Base-by-base conservation (phyloP, 1,284 basidiomycete genomes). In the Meripilus lineatus region DNA sequence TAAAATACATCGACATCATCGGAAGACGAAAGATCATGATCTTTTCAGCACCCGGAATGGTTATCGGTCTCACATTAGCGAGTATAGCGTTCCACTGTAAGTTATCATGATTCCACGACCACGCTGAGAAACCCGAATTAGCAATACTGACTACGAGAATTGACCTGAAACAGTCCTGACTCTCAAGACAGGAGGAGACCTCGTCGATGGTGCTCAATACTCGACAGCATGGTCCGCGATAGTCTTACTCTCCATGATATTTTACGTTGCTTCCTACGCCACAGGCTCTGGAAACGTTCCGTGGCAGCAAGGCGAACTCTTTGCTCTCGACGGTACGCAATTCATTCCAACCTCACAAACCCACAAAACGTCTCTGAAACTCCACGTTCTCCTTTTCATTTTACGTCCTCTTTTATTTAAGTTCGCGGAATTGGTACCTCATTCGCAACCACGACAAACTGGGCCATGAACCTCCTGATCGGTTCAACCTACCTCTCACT, bases 231-330 rank as follows among this genome's bases (percentile, higher is more conserved):
- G 80, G 75, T 81, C 85, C 2, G 72, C 76, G 0, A 67, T 86
- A 45, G 83, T 92, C n/a, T 65, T 92, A 15, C 54, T 83, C 15
- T 79, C 82, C 20, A 91, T 92, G 86, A 80, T 91, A 50, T 58
- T 87, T 51, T 93, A 84, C 64, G 87, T 91, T 22, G 85, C 84
- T 1, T 86, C 83, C 5, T 93, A 91, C 58, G 89, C 87, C 0
- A 85, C 78, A 0, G 85, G 86, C 1, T 63, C 87, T 6, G 79
- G 79, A 6, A 91, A 90, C 57, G 84, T 91, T 1, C 88, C 89
- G 0, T 92, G 89, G 89, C 87, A 90, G 57, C 89, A 92, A 59
- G 87, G 87, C 48, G 89, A 92, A 60, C 73, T 92, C 21, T 91
- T 91, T 64, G 72, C 71, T 7, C 73, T 89, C 22, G 84, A 89